A percentile compares a stretch with the other conserved stretches of the same genome.
phyloP scores from a whole-genome alignment of 2,329 filamentous ascomycete genomes.

The Colletotrichum tabaci region DNA sequence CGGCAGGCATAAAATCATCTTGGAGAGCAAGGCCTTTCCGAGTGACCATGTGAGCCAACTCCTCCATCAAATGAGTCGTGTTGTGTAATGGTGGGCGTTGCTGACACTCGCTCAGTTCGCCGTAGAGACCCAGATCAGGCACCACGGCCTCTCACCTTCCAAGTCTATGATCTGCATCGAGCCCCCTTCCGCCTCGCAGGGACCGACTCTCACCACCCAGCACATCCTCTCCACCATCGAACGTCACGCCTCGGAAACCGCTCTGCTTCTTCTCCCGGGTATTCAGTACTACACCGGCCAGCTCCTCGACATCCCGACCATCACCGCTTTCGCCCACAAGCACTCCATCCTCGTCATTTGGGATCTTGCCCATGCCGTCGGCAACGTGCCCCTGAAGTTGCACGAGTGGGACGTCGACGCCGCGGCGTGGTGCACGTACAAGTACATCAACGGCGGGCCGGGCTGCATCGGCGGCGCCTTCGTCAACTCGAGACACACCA shows the following conservation, averaged over 20 bases:
- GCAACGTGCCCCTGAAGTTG: conserved; percentile 83
- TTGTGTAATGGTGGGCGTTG: neutral
- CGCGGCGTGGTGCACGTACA: conserved; percentile 94
- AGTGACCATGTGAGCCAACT: conserved; percentile 77
- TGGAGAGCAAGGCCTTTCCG: conserved; percentile 88
- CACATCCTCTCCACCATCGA: conserved; percentile 82
- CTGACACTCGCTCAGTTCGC: conserved; percentile 71
- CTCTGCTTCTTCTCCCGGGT: conserved; percentile 85
- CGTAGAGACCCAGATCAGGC: conserved; percentile 81
- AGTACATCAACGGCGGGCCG: conserved; percentile 91
- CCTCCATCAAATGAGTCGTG: neutral
- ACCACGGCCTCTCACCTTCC: conserved; percentile 75
- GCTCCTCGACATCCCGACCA: conserved; percentile 84
- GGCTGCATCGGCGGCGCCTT: conserved; percentile 86
- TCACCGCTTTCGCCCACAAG: conserved; percentile 82
- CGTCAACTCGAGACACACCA: conserved; percentile 82
- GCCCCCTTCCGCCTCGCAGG: conserved; percentile 60
- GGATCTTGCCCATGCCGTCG: conserved; percentile 90
- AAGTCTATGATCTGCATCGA: conserved; percentile 80
- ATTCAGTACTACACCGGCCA: conserved; percentile 96
- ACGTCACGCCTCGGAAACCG: conserved; percentile 78
- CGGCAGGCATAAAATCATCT: conserved; percentile 78
- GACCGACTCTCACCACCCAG: conserved; percentile 77
- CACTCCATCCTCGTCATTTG: conserved; percentile 84
- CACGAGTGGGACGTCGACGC: conserved; percentile 95